A percentile compares a stretch with the other conserved stretches of the same genome.
These are phyloP conservation scores for Microstegium vimineum DNA, from an alignment of 176 grass and related monocot species.

Conservation along the genomic window DNA sequence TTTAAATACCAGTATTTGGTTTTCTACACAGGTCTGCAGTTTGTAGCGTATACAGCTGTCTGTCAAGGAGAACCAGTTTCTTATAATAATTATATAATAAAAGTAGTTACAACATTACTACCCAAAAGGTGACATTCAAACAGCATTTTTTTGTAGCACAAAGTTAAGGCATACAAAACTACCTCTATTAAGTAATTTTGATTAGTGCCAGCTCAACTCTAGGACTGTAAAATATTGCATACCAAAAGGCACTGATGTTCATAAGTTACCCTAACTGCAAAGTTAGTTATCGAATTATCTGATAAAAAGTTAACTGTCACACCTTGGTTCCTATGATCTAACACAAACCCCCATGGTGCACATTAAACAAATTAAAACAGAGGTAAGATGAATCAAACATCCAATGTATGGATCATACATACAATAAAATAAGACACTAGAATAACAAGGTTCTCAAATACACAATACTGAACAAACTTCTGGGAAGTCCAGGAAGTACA, in stretches of 20 bases:
- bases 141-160: not conserved
- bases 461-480: not conserved
- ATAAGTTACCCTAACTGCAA: conserved; percentile 1
- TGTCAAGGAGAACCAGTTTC: not conserved
- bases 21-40: not conserved
- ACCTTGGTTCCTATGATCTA: not conserved
- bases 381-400: not conserved
- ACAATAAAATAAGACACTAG: not conserved
- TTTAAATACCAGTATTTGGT: not conserved
- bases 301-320: not conserved
- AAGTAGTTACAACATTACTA: not conserved
- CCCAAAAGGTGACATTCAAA: not conserved
- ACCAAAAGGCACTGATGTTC: not conserved
- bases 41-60: not conserved
- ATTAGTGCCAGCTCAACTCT: not conserved
- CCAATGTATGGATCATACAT: not conserved
- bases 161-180: not conserved
- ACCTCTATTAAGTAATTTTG: not conserved
- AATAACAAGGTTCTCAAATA: not conserved
- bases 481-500: not conserved
- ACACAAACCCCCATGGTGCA: not conserved
- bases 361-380: not conserved
- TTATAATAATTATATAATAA: not conserved
- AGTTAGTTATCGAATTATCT: not conserved
- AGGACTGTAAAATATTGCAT: not conserved